These are phyloP conservation scores for Colletotrichum noveboracense DNA, from an alignment of 2,329 filamentous ascomycete species.

Conservation along the genomic window DNA sequence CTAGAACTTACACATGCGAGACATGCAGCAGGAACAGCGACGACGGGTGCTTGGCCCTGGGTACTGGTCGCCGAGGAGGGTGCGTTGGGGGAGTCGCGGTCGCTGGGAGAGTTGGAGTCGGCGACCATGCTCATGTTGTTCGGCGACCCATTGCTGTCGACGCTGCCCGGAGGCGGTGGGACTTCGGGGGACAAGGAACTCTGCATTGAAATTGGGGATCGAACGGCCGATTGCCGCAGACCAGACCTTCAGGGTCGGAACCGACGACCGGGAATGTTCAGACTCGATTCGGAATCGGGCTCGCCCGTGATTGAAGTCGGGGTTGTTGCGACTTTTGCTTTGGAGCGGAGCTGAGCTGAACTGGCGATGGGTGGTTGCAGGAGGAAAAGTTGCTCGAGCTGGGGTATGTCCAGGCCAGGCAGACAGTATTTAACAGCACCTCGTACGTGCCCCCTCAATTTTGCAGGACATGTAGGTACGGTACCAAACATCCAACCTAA, in stretches of 20 bases:
- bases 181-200: constrained; percentile 9
- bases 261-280: background rate
- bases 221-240: background rate
- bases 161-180: constrained; percentile 8
- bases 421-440: background rate
- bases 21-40: constrained; percentile 57
- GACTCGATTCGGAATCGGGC: background rate
- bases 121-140: constrained; percentile 1
- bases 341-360: background rate
- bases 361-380: background rate
- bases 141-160: constrained; percentile 17
- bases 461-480: background rate
- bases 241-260: background rate
- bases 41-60: constrained; percentile 33
- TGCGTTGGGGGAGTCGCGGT: constrained; percentile 14
- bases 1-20: constrained; percentile 56
- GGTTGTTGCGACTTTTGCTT: background rate
- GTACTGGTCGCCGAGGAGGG: constrained; percentile 25
- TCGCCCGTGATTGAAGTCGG: background rate
- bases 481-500: background rate
- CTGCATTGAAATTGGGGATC: background rate
- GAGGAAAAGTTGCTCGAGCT: background rate
- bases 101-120: constrained; percentile 22
- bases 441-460: background rate
- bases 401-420: background rate